Percentiles rank a stretch among this genome's conserved stretches.
Evolutionary conservation across 2,329 filamentous ascomycete species (phyloP).

Genomic region (Fusarium musae): DNA sequence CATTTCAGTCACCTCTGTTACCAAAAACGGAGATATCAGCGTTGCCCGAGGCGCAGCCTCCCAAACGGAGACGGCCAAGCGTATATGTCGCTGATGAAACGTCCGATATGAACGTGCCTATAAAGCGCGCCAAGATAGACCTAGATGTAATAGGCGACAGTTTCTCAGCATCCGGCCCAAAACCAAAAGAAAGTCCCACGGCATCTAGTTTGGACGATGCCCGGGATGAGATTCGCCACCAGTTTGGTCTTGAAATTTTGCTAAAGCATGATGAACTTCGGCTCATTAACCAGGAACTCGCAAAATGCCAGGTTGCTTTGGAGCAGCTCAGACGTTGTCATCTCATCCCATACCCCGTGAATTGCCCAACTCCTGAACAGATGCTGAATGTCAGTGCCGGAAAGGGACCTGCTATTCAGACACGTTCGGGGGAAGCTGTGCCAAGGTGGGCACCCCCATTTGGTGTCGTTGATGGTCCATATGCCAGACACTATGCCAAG

Average conservation of each 20-base stretch:
- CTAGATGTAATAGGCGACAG: slow-evolving; percentile 40
- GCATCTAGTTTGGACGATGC: slow-evolving; percentile 61
- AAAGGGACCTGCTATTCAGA: slow-evolving; percentile 75
- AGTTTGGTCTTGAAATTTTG: slow-evolving; percentile 91
- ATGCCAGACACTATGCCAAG: slow-evolving; percentile 92
- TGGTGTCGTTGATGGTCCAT: slow-evolving; percentile 91
- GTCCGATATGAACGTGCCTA: slow-evolving; percentile 41
- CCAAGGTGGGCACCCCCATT: slow-evolving; percentile 87
- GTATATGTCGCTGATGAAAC: slow-evolving; percentile 47
- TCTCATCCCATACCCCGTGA: slow-evolving; percentile 87
- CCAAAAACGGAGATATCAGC: slow-evolving; percentile 42
- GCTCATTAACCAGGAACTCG: slow-evolving; percentile 94
- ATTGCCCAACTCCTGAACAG: slow-evolving; percentile 71
- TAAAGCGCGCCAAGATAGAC: slow-evolving; percentile 58
- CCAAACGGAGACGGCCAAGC: slow-evolving; percentile 55
- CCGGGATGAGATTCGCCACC: slow-evolving; percentile 80
- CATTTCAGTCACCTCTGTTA: slow-evolving; percentile 49
- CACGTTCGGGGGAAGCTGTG: slow-evolving; percentile 69
- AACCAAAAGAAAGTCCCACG: slow-evolving; percentile 27
- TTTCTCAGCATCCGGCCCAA: slow-evolving; percentile 34
- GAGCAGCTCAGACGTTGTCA: slow-evolving; percentile 94
- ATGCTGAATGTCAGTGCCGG: slow-evolving; percentile 79
- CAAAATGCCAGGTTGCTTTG: slow-evolving; percentile 91
- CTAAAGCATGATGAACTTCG: slow-evolving; percentile 95
- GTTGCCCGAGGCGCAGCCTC: slow-evolving; percentile 45